These are phyloP conservation scores for Knufia fluminis DNA, from an alignment of 2,329 filamentous ascomycete species.

Conservation along the genomic window DNA sequence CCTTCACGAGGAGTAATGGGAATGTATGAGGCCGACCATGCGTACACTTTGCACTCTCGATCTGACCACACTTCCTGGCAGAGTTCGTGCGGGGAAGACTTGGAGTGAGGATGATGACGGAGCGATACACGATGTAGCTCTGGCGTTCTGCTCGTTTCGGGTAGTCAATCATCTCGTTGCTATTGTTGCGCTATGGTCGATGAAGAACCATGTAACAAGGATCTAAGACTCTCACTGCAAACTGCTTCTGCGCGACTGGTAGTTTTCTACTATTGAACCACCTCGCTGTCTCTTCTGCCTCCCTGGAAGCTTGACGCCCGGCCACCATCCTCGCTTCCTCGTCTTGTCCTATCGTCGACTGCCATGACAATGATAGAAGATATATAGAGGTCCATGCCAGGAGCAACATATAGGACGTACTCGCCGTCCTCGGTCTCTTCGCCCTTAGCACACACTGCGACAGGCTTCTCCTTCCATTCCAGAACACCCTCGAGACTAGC, in stretches of 20 bases:
- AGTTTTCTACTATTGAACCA: not conserved
- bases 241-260: not conserved
- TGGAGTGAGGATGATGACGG: too few species aligned
- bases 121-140: too few species aligned
- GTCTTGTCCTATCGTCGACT: constrained; percentile 5
- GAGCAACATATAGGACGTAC: constrained; percentile 5
- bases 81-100: too few species aligned
- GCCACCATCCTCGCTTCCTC: not conserved
- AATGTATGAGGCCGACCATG: too few species aligned
- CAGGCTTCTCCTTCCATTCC: constrained; percentile 3
- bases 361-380: constrained; percentile 4
- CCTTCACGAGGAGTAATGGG: too few species aligned
- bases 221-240: not conserved
- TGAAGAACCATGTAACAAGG: not conserved
- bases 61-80: too few species aligned
- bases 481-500: constrained; percentile 7
- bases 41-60: too few species aligned
- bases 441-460: constrained; percentile 7
- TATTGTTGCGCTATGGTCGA: not conserved
- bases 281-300: not conserved
- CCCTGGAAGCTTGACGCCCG: not conserved
- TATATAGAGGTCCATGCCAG: constrained; percentile 5
- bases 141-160: too few species aligned
- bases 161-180: too few species aligned
- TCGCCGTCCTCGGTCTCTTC: constrained; percentile 7